These are phyloP conservation scores for Paramarasmius palmivorus DNA, from an alignment of 1,284 basidiomycete genomes.

Conservation along the genomic window DNA sequence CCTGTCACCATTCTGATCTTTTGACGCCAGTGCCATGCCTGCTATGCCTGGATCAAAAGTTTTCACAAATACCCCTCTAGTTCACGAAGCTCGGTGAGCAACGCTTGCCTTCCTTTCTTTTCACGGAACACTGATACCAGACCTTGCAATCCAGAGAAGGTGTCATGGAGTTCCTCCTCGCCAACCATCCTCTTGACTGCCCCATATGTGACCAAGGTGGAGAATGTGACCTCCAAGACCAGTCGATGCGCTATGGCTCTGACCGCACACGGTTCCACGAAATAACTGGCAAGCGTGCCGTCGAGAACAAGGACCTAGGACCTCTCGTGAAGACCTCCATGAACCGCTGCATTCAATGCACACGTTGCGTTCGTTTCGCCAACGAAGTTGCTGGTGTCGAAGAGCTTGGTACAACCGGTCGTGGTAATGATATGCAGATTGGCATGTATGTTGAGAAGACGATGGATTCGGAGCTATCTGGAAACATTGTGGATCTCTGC, in stretches of 20 bases:
- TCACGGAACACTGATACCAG: no score
- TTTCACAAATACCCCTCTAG: constrained; percentile 92
- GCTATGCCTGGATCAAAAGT: constrained; percentile 97
- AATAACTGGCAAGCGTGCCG: constrained; percentile 95
- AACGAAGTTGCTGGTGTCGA: constrained; percentile 99
- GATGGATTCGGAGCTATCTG: constrained; percentile 96
- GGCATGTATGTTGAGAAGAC: constrained; percentile 98
- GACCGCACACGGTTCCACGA: constrained; percentile 98
- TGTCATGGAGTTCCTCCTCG: constrained; percentile 98
- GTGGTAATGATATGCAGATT: constrained; percentile 98
- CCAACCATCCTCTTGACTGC: constrained; percentile 98
- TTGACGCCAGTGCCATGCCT: constrained; percentile 83
- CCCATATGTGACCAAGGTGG: constrained; percentile 98
- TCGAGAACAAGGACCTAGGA: constrained; percentile 98
- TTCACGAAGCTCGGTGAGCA: constrained; percentile 88
- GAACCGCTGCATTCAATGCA: constrained; percentile 99
- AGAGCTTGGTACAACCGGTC: constrained; percentile 95
- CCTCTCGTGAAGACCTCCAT: constrained; percentile 99
- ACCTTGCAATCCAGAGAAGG: constrained; percentile 79
- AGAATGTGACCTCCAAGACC: constrained; percentile 99
- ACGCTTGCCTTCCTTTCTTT: not conserved
- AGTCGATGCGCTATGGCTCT: constrained; percentile 98
- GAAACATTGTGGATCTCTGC: constrained; percentile 97
- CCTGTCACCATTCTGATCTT: constrained; percentile 10
- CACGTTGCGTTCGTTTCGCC: constrained; percentile 97